Conservation (phyloP, 352 stramenopile species). For the Phytophthora cajani region DNA sequence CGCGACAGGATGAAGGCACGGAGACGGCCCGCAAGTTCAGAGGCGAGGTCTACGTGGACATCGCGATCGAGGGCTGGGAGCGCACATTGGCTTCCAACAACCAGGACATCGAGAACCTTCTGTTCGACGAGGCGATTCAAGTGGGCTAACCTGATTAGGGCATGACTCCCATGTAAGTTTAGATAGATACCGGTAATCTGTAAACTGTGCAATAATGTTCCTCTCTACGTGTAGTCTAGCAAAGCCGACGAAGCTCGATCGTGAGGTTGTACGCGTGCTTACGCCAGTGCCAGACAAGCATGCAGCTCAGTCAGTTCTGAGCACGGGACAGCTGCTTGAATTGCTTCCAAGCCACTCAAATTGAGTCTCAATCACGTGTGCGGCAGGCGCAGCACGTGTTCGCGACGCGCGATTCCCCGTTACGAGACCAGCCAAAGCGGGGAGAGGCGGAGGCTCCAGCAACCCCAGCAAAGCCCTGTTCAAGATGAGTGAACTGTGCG, state of each 20-base stretch:
- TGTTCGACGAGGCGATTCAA: slow-evolving; percentile 40
- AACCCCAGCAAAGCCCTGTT: neutral
- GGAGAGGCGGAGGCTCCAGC: slow-evolving; percentile 10
- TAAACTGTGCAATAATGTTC: neutral
- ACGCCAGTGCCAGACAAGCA: slow-evolving; percentile 2
- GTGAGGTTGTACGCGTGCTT: neutral
- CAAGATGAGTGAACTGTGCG: slow-evolving; percentile 11
- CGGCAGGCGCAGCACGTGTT: neutral
- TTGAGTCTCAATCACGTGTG: slow-evolving; percentile 7
- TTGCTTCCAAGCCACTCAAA: neutral
- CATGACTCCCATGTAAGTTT: no score
- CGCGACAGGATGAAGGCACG: slow-evolving; percentile 31
- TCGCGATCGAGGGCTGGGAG: slow-evolving; percentile 39
- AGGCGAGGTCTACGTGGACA: slow-evolving; percentile 34
- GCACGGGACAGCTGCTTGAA: neutral
- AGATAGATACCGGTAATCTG: neutral
- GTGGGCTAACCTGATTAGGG: slow-evolving; percentile 4
- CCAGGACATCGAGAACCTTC: slow-evolving; percentile 54
- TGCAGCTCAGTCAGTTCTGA: no score
- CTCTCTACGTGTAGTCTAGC: no score
- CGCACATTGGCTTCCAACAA: slow-evolving; percentile 37
- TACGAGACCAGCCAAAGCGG: neutral
- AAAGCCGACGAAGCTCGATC: neutral
- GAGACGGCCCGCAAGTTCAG: slow-evolving; percentile 27
- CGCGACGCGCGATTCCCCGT: neutral